Base-by-base conservation (phyloP, 805 yeast species). In the Torulaspora delbrueckii region DNA sequence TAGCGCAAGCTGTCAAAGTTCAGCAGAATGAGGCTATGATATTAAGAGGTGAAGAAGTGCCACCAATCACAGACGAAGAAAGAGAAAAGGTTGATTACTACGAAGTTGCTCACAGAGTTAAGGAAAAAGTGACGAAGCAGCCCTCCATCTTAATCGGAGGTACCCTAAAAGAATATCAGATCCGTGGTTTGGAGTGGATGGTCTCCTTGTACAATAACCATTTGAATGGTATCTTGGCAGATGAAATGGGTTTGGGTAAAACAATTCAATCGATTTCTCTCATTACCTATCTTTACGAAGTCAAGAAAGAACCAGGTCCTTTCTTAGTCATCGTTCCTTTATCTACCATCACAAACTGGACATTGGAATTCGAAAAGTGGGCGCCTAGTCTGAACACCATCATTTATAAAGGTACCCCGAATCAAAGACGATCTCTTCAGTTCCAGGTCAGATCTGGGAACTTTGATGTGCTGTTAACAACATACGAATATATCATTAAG, bases 181-280 rank as follows among this genome's bases (percentile, higher is more conserved):
- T 93, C 40, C 85, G 85, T 63, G 99, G 99, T 62, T 73, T 93
- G 46, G 96, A 93, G 63, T 93, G 99, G 99, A 93, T 93, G 99
- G 96, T 93, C 3, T 93, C 99, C 0, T 70, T 93, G 48, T 93
- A 78, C 71, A 93, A 93, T 64, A 93, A 93, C 68, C 95, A 88
- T 65, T 75, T 93, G 59, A 93, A 93, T 63, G 99, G 99, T 73
- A 93, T 93, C 54, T 70, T 93, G 47, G 99, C 99, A 1, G 99
- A 93, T 72, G 99, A 93, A 68, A 93, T 93, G 99, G 99, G 99
- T 52, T 74, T 93, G 51, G 99, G 99, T 66, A 93, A 93, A 65
- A 93, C 99, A 67, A 73, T 58, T 77, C 95, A 86, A 64, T 79
- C 90, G n/a, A 81, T 86, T 46, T 84, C 93, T 0, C 70, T 86